Conservation (phyloP, 192 early-diverging fungal genomes). For the Gamsiella multidivaricata region DNA sequence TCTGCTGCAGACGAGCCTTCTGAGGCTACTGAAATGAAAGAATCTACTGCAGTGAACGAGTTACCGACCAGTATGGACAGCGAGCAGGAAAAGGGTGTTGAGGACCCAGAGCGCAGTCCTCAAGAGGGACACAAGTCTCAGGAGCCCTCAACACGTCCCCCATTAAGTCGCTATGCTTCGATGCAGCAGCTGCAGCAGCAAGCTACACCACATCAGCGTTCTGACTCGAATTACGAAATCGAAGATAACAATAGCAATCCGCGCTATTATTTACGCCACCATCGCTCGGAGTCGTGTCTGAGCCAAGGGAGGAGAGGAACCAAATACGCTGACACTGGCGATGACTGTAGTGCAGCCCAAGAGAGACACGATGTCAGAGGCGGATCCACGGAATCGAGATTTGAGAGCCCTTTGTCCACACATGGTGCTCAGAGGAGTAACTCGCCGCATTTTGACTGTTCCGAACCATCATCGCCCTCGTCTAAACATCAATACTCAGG, state of each 20-base stretch:
- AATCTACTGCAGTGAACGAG: too few relatives aligned
- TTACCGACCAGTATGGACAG: too few relatives aligned
- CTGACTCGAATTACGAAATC: slow-evolving; percentile 13
- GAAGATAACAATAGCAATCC: neutral
- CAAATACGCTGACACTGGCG: slow-evolving; percentile 21
- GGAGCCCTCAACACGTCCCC: neutral
- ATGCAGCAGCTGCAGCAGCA: neutral
- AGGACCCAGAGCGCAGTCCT: too few relatives aligned
- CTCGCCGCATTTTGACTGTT: neutral
- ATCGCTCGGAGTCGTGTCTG: slow-evolving; percentile 21
- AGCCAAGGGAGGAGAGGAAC: slow-evolving; percentile 11
- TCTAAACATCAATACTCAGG: neutral
- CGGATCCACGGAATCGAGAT: neutral
- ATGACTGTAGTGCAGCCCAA: neutral
- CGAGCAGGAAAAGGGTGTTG: too few relatives aligned
- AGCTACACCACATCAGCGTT: neutral
- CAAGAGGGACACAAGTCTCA: too few relatives aligned
- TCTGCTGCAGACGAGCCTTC: too few relatives aligned
- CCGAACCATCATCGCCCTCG: neutral
- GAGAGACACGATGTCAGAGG: neutral
- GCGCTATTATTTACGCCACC: slow-evolving; percentile 5
- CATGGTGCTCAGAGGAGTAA: neutral
- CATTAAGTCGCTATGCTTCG: neutral
- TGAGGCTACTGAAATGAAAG: too few relatives aligned
- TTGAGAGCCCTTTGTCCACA: too few relatives aligned